Evolutionary conservation across 176 grass and related monocot species (phyloP).

Genomic region (Carex littledalei): DNA sequence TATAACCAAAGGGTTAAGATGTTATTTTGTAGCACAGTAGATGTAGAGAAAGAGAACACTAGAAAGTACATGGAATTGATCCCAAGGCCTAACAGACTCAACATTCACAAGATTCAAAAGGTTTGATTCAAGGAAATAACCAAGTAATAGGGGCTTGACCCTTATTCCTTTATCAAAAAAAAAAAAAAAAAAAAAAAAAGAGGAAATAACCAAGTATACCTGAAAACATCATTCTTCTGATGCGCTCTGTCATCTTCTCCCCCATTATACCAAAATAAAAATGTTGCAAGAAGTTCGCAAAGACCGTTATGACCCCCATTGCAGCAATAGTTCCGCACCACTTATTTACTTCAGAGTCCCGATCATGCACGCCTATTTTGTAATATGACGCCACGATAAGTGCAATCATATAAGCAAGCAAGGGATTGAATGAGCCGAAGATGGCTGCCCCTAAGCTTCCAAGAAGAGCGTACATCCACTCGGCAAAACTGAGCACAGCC

Average conservation of each 20-base stretch:
- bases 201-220: slow-evolving; percentile 35
- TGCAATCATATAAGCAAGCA: slow-evolving; percentile 96
- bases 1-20: neutral
- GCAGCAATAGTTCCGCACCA: slow-evolving; percentile 73
- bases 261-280: slow-evolving; percentile 99
- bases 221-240: slow-evolving; percentile 99
- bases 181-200: no score
- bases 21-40: neutral
- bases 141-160: no score
- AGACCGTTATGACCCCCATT: slow-evolving; percentile 88
- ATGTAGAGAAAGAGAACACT: neutral
- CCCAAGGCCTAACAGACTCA: neutral
- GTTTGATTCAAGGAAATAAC: neutral
- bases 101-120: neutral
- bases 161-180: no score
- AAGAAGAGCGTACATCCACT: slow-evolving; percentile 93
- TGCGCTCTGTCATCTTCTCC: slow-evolving; percentile 96
- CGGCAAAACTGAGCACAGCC: slow-evolving; percentile 75
- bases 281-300: slow-evolving; percentile 99
- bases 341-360: slow-evolving; percentile 68
- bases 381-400: slow-evolving; percentile 90
- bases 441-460: slow-evolving; percentile 86
- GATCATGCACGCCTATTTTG: slow-evolving; percentile 61
- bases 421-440: slow-evolving; percentile 97
- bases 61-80: neutral